phyloP scores from a whole-genome alignment of 495 filamentous ascomycete species.

The Tuber calosporum region DNA sequence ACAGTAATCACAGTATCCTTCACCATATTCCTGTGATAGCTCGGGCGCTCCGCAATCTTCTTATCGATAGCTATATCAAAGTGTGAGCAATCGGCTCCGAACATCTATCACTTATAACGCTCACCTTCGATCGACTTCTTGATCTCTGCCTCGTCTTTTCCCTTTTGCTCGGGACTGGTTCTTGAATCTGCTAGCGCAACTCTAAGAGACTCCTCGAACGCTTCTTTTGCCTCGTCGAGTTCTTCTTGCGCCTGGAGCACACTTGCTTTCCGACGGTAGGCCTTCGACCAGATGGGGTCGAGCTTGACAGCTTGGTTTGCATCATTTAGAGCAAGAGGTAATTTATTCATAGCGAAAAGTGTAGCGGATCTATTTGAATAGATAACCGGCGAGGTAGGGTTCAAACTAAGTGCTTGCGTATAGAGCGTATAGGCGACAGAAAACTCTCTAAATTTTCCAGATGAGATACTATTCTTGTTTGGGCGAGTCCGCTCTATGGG shows the following conservation, averaged over 20 bases:
- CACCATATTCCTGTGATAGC: background rate
- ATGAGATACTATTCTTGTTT: background rate
- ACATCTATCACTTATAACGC: background rate
- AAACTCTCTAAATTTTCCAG: constrained; percentile 23
- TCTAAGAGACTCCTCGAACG: constrained; percentile 25
- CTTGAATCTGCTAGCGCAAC: constrained; percentile 17
- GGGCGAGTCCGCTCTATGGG: background rate
- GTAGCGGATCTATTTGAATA: constrained; percentile 38
- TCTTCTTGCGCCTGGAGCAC: constrained; percentile 35
- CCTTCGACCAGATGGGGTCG: constrained; percentile 35
- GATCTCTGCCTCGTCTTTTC: constrained; percentile 30
- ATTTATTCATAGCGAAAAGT: constrained; percentile 35
- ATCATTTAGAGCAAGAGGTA: constrained; percentile 31
- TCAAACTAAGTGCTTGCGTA: constrained; percentile 33
- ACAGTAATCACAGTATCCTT: constrained; percentile 16
- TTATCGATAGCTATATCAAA: constrained; percentile 25
- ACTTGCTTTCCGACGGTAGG: constrained; percentile 33
- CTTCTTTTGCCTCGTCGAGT: constrained; percentile 21
- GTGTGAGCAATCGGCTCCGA: background rate
- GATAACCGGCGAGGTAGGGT: constrained; percentile 26
- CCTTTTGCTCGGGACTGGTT: constrained; percentile 11
- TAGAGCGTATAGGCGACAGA: constrained; percentile 30
- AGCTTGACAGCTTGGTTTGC: constrained; percentile 34
- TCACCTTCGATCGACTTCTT: constrained; percentile 26
- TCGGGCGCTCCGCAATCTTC: constrained; percentile 18